Base-by-base conservation (phyloP, 257 asterid genomes). In the Leonotis leonurus region DNA sequence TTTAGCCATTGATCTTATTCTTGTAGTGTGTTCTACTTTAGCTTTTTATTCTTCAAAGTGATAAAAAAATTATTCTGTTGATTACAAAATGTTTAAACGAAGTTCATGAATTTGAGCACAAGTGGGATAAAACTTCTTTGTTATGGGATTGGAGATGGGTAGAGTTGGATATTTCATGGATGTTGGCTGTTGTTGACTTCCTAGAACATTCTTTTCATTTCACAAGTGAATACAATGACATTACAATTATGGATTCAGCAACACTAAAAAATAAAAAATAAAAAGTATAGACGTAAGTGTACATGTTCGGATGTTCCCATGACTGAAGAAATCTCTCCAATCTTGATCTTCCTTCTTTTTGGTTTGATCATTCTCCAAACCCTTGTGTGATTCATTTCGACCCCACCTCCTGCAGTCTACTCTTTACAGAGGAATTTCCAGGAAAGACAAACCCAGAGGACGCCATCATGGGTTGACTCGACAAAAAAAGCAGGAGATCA, bases 401-500 rank as follows among this genome's bases (percentile, higher is more conserved):
- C 64, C 27, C 25, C 51, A 37, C 69, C 32, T 64, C 12, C 63
- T 57, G 73, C 78, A 90, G 97, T 83, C 93, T 43, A 53, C 83
- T 24, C 69, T 65, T 14, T 73, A 76, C 69, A 79, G 80, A 72
- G 94, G 81, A 29, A 61, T 74, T 4, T 48, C 89, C 20, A 79
- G 83, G 76, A 82, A 60, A 54, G 95, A 81, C 13, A 84, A 91
- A 56, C 95, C 92, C 2, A 80, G 81, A 73, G 88, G 86, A 41
- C 94, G 92, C 59, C 91, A 76, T 24, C 94, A 81, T 26, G 95
- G 91, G 30, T 70, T 91, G 70, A 81, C 82, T n/a, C 83, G 63
- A 41, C 95, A 88, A 76, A 91, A 88, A 70, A 83, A 73, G 76
- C 94, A 91, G 85, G 96, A 91, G 87, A 88, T 91, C 22, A 84